A percentile compares a stretch with the other conserved stretches of the same genome.
These are phyloP conservation scores for Coemansia brasiliensis DNA, from an alignment of 192 early-diverging fungal species.

Conservation along the genomic window DNA sequence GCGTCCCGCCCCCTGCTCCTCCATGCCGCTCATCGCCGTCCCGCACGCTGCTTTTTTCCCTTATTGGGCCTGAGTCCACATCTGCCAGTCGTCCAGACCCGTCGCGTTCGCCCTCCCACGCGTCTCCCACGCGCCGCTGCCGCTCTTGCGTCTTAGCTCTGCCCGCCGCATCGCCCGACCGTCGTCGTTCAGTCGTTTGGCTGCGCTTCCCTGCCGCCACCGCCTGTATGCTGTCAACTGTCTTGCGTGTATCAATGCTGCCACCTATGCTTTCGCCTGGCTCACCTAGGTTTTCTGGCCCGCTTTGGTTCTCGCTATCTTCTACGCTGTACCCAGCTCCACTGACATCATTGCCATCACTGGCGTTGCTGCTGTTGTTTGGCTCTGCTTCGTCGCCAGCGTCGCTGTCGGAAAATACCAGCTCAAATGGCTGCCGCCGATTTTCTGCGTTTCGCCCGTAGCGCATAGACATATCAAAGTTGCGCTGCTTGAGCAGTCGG, in stretches of 20 bases:
- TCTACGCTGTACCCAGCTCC: conserved; percentile 45
- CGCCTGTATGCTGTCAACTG: conserved; percentile 7
- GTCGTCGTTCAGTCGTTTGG: neutral
- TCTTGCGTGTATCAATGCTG: conserved; percentile 30
- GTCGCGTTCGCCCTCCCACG: conserved; percentile 10
- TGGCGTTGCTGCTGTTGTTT: conserved; percentile 14
- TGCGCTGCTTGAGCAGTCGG: conserved; percentile 51
- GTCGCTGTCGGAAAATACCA: conserved; percentile 48
- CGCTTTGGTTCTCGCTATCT: conserved; percentile 41
- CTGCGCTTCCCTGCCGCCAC: conserved; percentile 5
- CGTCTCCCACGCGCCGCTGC: conserved; percentile 17
- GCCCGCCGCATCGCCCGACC: neutral
- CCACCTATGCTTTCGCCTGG: neutral
- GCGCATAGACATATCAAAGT: conserved; percentile 56
- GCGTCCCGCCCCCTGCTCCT: conserved; percentile 12
- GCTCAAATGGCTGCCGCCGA: conserved; percentile 48
- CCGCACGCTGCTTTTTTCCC: conserved; percentile 20
- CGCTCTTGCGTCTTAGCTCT: conserved; percentile 10
- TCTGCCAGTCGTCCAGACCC: conserved; percentile 7
- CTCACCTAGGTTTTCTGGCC: conserved; percentile 24
- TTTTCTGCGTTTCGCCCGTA: conserved; percentile 49
- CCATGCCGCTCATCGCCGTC: conserved; percentile 37
- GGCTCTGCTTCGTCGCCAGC: conserved; percentile 7
- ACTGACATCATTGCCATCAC: conserved; percentile 40
- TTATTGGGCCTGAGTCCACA: neutral